These are phyloP conservation scores for Physaria fendleri DNA, from an alignment of 345 rosid species.

Conservation along the genomic window DNA sequence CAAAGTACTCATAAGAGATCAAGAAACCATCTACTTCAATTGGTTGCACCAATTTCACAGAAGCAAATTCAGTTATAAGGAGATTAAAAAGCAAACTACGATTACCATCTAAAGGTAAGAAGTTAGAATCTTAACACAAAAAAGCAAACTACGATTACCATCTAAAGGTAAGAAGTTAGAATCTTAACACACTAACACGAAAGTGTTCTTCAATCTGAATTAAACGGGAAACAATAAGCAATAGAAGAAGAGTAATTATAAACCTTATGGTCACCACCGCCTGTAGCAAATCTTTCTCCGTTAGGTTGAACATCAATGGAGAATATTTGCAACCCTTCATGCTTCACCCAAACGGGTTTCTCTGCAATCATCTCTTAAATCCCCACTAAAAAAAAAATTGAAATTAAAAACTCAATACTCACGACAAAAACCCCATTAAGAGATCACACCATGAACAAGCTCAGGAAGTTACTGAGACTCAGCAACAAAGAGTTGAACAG, in stretches of 20 bases:
- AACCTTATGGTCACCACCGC: conserved; percentile 99
- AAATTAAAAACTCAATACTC: not conserved
- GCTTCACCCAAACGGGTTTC: conserved; percentile 93
- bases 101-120: too few relatives aligned
- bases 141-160: too few relatives aligned
- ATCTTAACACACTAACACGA: too few relatives aligned
- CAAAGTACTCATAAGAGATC: not conserved
- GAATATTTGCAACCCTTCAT: conserved; percentile 96
- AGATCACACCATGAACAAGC: conserved; percentile 8
- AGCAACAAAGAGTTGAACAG: not conserved
- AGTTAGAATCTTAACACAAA: too few relatives aligned
- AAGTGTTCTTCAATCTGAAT: too few relatives aligned
- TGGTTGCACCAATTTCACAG: not conserved
- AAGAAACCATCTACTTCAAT: not conserved
- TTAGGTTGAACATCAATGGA: conserved; percentile 97
- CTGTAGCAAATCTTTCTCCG: conserved; percentile 92
- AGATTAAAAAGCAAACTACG: not conserved
- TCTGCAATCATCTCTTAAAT: conserved; percentile 71
- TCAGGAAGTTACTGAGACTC: not conserved
- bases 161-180: too few relatives aligned
- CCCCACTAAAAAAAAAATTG: not conserved
- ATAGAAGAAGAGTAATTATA: not conserved
- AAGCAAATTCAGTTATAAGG: not conserved
- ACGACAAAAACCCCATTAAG: not conserved
- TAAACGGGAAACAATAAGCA: too few relatives aligned